Percentiles rank a stretch among this genome's conserved stretches.
phyloP scores from a whole-genome alignment of 2,329 filamentous ascomycete species.

The Huntiella savannae region DNA sequence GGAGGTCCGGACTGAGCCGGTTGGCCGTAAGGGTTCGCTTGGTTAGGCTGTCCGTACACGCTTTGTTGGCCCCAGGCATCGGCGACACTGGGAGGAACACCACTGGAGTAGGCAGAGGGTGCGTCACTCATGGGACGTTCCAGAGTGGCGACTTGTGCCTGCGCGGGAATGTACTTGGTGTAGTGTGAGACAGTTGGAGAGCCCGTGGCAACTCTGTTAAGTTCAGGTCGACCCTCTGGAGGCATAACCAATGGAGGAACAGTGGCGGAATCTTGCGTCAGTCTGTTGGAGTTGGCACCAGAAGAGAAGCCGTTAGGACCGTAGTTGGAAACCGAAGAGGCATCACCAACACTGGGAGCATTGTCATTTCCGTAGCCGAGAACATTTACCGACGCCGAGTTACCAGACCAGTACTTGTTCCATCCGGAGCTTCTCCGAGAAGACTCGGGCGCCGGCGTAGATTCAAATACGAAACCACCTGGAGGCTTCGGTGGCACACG shows the following conservation, averaged over 20 bases:
- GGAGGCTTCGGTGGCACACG: conserved; percentile 8
- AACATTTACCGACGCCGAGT: conserved; percentile 44
- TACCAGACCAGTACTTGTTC: conserved; percentile 62
- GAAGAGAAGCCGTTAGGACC: conserved; percentile 22
- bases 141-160: conserved; percentile 36
- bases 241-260: conserved; percentile 49
- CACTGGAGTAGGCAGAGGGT: conserved; percentile 42
- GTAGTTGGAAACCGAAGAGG: conserved; percentile 24
- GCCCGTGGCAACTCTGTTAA: conserved; percentile 48
- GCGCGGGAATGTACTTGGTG: conserved; percentile 28
- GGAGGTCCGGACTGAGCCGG: conserved; percentile 26
- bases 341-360: conserved; percentile 23
- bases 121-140: conserved; percentile 34
- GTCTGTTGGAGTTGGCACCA: conserved; percentile 22
- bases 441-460: conserved; percentile 14
- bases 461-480: conserved; percentile 3
- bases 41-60: conserved; percentile 18
- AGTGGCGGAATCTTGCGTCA: conserved; percentile 47
- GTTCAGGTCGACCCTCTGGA: conserved; percentile 35
- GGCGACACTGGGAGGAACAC: conserved; percentile 43
- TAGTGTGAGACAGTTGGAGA: conserved; percentile 51
- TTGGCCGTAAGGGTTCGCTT: not conserved
- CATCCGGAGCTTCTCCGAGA: conserved; percentile 49
- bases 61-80: conserved; percentile 34
- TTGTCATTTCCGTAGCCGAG: conserved; percentile 37